Conservation (phyloP, 2,329 filamentous ascomycete species). For the Macrophomina pseudophaseolina region DNA sequence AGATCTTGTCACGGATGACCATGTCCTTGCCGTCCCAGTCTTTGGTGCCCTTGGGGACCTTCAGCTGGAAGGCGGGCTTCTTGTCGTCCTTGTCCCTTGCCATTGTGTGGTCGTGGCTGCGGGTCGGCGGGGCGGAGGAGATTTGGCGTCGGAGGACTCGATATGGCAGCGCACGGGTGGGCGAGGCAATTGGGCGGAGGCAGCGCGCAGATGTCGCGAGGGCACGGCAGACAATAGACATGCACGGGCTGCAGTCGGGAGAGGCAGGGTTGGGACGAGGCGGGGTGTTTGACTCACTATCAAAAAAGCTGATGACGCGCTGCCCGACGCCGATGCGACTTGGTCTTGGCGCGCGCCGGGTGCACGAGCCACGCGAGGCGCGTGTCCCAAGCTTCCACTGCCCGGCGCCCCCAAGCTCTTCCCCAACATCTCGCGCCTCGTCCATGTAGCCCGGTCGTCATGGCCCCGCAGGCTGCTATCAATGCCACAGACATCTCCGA, state of each 20-base stretch:
- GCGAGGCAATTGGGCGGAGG: not conserved
- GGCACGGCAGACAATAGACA: slow-evolving; percentile 23
- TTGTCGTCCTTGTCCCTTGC: slow-evolving; percentile 50
- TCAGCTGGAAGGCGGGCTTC: slow-evolving; percentile 66
- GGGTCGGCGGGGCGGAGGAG: slow-evolving; percentile 3
- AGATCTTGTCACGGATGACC: slow-evolving; percentile 81
- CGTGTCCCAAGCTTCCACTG: slow-evolving; percentile 11
- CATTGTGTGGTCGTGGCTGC: slow-evolving; percentile 45
- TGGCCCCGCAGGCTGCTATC: slow-evolving; percentile 74
- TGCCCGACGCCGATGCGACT: slow-evolving; percentile 1
- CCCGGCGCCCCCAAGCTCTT: not conserved
- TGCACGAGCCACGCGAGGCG: not conserved
- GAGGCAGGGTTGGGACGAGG: not conserved
- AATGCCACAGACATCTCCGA: slow-evolving; percentile 77
- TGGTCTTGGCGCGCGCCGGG: not conserved
- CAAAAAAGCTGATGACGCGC: slow-evolving; percentile 15
- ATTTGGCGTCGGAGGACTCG: not conserved
- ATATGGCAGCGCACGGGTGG: not conserved
- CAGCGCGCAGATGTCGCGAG: slow-evolving; percentile 23
- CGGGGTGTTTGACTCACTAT: slow-evolving; percentile 21
- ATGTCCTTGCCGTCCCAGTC: slow-evolving; percentile 83
- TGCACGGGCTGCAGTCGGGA: slow-evolving; percentile 20
- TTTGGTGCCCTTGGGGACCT: slow-evolving; percentile 89
- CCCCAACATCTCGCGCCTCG: slow-evolving; percentile 5
- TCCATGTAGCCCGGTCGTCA: slow-evolving; percentile 43